phyloP scores from a whole-genome alignment of 2,329 filamentous ascomycete species.

The Alternaria triticimaculans region DNA sequence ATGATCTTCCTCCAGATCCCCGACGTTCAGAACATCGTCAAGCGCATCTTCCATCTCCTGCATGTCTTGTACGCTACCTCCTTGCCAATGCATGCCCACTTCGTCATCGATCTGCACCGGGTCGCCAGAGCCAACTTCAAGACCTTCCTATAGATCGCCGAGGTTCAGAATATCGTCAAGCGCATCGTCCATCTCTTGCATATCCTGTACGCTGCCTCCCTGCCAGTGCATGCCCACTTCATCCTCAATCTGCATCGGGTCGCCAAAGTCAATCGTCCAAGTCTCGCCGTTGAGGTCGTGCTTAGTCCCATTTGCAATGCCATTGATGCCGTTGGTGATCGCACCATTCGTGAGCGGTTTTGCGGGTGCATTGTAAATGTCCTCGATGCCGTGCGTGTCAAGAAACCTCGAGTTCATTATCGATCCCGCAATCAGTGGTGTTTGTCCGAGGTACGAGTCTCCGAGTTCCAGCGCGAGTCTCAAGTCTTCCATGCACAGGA shows the following conservation, averaged over 20 bases:
- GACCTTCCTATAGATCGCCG: conserved; percentile 22
- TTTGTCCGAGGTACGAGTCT: conserved; percentile 76
- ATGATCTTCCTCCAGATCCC: not conserved
- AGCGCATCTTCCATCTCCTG: conserved; percentile 29
- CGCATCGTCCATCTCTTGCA: conserved; percentile 38
- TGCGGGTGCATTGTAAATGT: conserved; percentile 15
- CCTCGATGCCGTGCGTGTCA: conserved; percentile 56
- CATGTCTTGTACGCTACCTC: conserved; percentile 41
- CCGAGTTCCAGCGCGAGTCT: conserved; percentile 77
- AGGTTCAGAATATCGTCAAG: conserved; percentile 49
- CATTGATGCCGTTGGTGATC: conserved; percentile 16
- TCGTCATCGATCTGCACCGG: conserved; percentile 34
- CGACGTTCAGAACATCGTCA: conserved; percentile 35
- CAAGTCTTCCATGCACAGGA: conserved; percentile 79
- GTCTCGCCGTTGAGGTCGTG: conserved; percentile 8
- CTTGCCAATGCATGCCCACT: conserved; percentile 47
- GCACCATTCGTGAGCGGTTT: conserved; percentile 12
- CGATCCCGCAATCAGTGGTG: conserved; percentile 75
- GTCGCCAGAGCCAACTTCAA: conserved; percentile 30
- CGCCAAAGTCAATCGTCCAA: conserved; percentile 35
- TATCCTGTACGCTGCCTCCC: conserved; percentile 45
- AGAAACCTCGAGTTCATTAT: conserved; percentile 72
- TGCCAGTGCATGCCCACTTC: conserved; percentile 46
- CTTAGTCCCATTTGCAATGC: conserved; percentile 13
- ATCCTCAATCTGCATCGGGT: conserved; percentile 35